A percentile compares a stretch with the other conserved stretches of the same genome.
Conservation (phyloP, 345 rosid species). For the Passiflora organensis region DNA sequence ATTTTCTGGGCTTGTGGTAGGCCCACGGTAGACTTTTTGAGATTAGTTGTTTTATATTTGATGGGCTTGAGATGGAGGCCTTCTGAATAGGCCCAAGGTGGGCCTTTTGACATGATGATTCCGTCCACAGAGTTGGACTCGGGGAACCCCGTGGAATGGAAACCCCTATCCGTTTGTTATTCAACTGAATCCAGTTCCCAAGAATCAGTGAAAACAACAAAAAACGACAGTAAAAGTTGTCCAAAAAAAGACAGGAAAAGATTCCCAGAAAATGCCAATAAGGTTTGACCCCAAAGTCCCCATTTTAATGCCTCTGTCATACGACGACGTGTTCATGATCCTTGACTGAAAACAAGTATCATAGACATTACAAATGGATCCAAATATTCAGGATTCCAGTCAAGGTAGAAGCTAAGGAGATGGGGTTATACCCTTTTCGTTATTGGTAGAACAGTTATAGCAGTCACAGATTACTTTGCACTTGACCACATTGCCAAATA, state of each 20-base stretch:
- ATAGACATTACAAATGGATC: slow-evolving; percentile 7
- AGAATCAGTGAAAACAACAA: background rate
- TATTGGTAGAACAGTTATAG: slow-evolving; percentile 18
- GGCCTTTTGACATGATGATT: too few relatives aligned
- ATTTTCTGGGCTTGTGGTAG: too few relatives aligned
- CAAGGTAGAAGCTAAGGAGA: slow-evolving; percentile 18
- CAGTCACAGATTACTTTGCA: slow-evolving; percentile 86
- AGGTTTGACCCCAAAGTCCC: slow-evolving; percentile 24
- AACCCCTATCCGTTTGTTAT: background rate
- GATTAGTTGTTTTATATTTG: too few relatives aligned
- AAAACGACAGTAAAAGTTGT: slow-evolving; percentile 6
- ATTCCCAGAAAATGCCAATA: slow-evolving; percentile 27
- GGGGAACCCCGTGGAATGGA: background rate
- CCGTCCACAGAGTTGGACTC: slow-evolving; percentile 12
- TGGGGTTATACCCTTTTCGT: slow-evolving; percentile 21
- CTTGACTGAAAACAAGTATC: background rate
- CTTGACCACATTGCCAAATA: slow-evolving; percentile 70
- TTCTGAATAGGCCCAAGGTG: too few relatives aligned
- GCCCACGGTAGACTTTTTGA: too few relatives aligned
- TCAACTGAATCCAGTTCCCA: slow-evolving; percentile 3
- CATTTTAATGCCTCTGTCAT: background rate
- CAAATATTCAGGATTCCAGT: background rate
- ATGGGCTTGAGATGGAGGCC: too few relatives aligned
- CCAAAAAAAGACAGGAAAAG: slow-evolving; percentile 13
- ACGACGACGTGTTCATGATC: background rate